phyloP scores from a whole-genome alignment of 495 filamentous ascomycete species.

The Neurospora pannonica region DNA sequence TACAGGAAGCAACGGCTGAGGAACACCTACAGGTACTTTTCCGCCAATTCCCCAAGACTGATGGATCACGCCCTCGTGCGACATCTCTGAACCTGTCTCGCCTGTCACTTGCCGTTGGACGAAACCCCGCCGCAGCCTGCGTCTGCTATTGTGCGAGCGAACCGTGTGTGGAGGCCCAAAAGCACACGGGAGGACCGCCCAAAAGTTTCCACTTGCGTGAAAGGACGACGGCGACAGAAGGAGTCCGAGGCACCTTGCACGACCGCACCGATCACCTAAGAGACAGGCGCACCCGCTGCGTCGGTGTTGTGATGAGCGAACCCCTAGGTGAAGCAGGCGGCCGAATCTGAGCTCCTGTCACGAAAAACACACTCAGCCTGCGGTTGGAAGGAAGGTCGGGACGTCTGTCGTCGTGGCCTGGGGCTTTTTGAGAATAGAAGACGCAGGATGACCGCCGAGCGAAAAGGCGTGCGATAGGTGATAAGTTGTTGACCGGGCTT shows the following conservation, averaged over 20 bases:
- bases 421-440: not conserved
- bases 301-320: not conserved
- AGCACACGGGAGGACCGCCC: not conserved
- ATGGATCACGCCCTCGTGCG: slow-evolving; percentile 6
- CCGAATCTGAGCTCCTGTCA: not conserved
- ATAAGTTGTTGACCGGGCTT: not conserved
- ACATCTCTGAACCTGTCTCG: slow-evolving; percentile 5
- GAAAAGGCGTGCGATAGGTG: not conserved
- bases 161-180: not conserved
- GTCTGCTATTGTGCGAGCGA: not conserved
- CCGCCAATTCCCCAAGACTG: slow-evolving; percentile 10
- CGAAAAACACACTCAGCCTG: not conserved
- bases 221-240: not conserved
- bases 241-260: not conserved
- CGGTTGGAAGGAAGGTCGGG: not conserved
- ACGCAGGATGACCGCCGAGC: not conserved
- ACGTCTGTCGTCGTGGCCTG: not conserved
- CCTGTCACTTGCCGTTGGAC: slow-evolving; percentile 23
- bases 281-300: not conserved
- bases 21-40: not conserved
- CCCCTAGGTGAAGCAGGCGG: not conserved
- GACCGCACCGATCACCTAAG: not conserved
- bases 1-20: not conserved
- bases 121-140: slow-evolving; percentile 7
- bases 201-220: not conserved